These are phyloP conservation scores for Kluyveromyces siamensis DNA, from an alignment of 805 yeast genomes.

Conservation along the genomic window DNA sequence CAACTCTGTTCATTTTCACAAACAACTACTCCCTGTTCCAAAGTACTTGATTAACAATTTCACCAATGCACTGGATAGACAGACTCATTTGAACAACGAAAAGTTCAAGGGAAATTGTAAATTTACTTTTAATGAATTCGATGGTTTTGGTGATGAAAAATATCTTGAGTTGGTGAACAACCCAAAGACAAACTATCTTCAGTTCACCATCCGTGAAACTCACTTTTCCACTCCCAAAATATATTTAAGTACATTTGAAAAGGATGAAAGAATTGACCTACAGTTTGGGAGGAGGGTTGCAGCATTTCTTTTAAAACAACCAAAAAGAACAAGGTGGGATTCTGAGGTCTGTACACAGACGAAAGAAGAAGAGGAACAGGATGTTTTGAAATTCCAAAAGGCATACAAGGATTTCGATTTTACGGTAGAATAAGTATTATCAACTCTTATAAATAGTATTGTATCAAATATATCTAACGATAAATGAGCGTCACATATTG, in stretches of 20 bases:
- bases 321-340: constrained; percentile 67
- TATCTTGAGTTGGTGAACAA: constrained; percentile 24
- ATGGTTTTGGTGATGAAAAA: constrained; percentile 15
- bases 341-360: constrained; percentile 51
- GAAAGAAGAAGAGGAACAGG: constrained; percentile 48
- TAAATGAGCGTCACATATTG: not conserved
- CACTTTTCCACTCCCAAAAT: constrained; percentile 22
- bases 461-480: not conserved
- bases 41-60: constrained; percentile 36
- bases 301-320: constrained; percentile 51
- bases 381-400: constrained; percentile 54
- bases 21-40: constrained; percentile 68
- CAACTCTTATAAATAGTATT: not conserved
- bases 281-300: constrained; percentile 80
- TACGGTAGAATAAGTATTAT: constrained; percentile 17
- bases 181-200: constrained; percentile 23
- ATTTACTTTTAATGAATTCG: constrained; percentile 34
- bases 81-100: constrained; percentile 38
- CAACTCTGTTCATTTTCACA: constrained; percentile 64
- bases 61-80: constrained; percentile 37
- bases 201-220: constrained; percentile 30
- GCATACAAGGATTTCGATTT: constrained; percentile 48
- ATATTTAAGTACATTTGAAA: constrained; percentile 25
- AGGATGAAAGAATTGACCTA: constrained; percentile 46
- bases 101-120: constrained; percentile 35